phyloP scores from a whole-genome alignment of 1,284 basidiomycete genomes.

The Ustilago tritici region DNA sequence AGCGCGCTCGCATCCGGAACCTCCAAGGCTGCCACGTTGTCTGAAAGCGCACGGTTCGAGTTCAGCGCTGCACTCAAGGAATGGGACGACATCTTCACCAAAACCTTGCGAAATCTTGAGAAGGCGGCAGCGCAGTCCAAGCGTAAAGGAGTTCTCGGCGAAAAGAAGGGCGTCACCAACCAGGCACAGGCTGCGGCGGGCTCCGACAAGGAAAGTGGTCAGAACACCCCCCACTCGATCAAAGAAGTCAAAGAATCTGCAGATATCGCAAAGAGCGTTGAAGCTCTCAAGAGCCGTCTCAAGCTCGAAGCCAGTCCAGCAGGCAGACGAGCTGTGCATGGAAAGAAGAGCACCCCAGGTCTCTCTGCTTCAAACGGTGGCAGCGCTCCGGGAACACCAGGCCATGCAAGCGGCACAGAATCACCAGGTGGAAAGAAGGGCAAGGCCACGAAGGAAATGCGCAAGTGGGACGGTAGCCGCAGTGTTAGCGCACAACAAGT shows the following conservation, averaged over 20 bases:
- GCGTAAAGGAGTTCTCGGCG: slow-evolving; percentile 50
- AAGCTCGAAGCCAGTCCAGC: slow-evolving; percentile 72
- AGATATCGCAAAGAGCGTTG: slow-evolving; percentile 90
- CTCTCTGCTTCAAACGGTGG: slow-evolving; percentile 70
- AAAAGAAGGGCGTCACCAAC: slow-evolving; percentile 39
- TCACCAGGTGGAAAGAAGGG: slow-evolving; percentile 71
- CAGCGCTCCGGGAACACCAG: slow-evolving; percentile 71
- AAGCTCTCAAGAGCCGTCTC: slow-evolving; percentile 86
- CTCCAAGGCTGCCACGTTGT: slow-evolving; percentile 68
- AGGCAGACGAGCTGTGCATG: slow-evolving; percentile 72
- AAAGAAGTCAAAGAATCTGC: slow-evolving; percentile 78
- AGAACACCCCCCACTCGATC: slow-evolving; percentile 40
- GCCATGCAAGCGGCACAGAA: slow-evolving; percentile 41
- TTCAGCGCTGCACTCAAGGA: slow-evolving; percentile 79
- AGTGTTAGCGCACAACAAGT: slow-evolving; percentile 84
- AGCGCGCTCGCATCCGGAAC: slow-evolving; percentile 84
- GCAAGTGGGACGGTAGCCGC: slow-evolving; percentile 87
- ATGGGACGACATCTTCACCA: slow-evolving; percentile 86
- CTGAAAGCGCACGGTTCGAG: slow-evolving; percentile 70
- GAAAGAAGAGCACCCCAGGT: slow-evolving; percentile 72
- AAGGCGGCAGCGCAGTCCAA: slow-evolving; percentile 75
- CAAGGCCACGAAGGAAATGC: slow-evolving; percentile 79
- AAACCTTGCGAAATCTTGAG: slow-evolving; percentile 80
- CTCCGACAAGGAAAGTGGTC: slow-evolving; percentile 47
- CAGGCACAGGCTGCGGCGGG: slow-evolving; percentile 33